A percentile compares a stretch with the other conserved stretches of the same genome.
phyloP scores from a whole-genome alignment of 495 filamentous ascomycete species.

The Aspergillus sclerotiicarbonarius region DNA sequence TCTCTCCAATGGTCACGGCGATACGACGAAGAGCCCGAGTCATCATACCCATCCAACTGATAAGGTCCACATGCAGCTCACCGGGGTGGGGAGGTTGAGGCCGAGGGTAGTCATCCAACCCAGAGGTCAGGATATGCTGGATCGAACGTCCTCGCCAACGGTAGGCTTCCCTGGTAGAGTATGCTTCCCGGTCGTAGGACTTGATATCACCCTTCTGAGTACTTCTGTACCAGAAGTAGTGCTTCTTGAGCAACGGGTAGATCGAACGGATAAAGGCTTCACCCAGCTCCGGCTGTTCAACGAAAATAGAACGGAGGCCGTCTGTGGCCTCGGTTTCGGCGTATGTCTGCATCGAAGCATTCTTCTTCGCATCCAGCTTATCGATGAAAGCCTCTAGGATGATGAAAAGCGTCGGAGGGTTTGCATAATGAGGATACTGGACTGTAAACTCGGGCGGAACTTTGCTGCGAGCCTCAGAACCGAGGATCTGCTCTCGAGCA shows the following conservation, averaged over 20 bases:
- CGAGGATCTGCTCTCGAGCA: slow-evolving; percentile 92
- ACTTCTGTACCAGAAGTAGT: slow-evolving; percentile 91
- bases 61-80: slow-evolving; percentile 91
- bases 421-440: slow-evolving; percentile 97
- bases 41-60: slow-evolving; percentile 97
- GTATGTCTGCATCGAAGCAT: slow-evolving; percentile 22
- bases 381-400: slow-evolving; percentile 79
- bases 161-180: slow-evolving; percentile 84
- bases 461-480: slow-evolving; percentile 91
- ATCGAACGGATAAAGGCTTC: slow-evolving; percentile 72
- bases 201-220: slow-evolving; percentile 91
- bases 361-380: slow-evolving; percentile 55
- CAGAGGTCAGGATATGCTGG: slow-evolving; percentile 85
- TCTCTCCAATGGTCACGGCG: slow-evolving; percentile 65
- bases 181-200: slow-evolving; percentile 83
- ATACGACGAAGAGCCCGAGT: slow-evolving; percentile 75
- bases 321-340: slow-evolving; percentile 26
- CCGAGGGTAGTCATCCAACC: slow-evolving; percentile 93
- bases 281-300: slow-evolving; percentile 66
- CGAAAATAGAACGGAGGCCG: slow-evolving; percentile 53
- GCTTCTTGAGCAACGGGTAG: slow-evolving; percentile 88
- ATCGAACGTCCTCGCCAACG: slow-evolving; percentile 91
- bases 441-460: slow-evolving; percentile 93
- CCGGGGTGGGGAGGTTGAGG: slow-evolving; percentile 96
- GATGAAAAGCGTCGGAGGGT: slow-evolving; percentile 95